Base-by-base conservation (phyloP, 352 stramenopile species). In the Pythium sukuiense region DNA sequence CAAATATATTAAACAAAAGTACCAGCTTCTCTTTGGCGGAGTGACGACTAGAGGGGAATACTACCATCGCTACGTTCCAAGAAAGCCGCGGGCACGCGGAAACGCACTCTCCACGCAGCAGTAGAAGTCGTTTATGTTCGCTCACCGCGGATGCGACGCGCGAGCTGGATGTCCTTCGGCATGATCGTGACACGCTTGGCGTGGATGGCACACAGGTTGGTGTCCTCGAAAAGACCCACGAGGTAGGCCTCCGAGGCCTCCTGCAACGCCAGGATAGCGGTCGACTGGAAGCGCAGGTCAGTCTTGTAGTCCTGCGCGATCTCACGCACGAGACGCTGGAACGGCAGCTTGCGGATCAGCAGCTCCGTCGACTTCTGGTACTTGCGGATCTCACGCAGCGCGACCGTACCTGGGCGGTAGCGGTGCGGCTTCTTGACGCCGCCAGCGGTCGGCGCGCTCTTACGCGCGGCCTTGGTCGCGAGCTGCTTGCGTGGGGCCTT, bases 111-210 rank as follows among this genome's bases (percentile, higher is more conserved):
- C 32, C 20, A 61, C 16, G 26, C 32, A 55, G 16, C n/a, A 29
- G 20, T 7, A 54, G 26, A 56, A 49, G n/a, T 20, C 32, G 50
- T 45, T 72, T 67, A 72, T 67, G 65, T 72, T 72, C 65, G 65
- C 55, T 72, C 65, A 32, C 65, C 65, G 63, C 50, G 88, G 71
- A 98, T 97, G 72, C 93, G 88, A 46, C 90, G 90, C 26, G 93
- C 93, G 8, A 98, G 81, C 79, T 98, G 94, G 53, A 99, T 98
- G 75, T 99, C 95, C 82, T 98, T 98, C 43, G 95, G 95, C 94
- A 99, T 98, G 78, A 99, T 98, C 20, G 95, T 99, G 27, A 98
- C 92, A 49, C 95, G 89, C 76, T 98, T 98, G 66, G 93, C 95
- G 79, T 98, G 95, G 70, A 98, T 98, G 59, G 87, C 87, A 73